phyloP scores from a whole-genome alignment of 768 basidiomycete genomes.

The Auricularia cornea region DNA sequence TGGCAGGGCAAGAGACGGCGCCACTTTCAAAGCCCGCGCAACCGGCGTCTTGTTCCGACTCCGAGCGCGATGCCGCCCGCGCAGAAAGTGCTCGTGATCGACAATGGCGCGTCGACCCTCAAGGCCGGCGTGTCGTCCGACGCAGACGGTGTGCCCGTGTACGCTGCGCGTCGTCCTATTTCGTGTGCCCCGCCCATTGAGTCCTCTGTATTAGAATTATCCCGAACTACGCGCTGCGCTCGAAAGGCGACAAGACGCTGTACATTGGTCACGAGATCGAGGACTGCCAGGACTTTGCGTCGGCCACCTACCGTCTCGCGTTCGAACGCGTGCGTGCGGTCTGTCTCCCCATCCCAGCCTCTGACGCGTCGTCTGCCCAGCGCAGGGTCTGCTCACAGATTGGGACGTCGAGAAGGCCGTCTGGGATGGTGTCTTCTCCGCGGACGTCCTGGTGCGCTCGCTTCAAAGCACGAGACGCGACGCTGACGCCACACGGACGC shows the following conservation, averaged over 20 bases:
- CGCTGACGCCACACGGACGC: conserved; percentile 1
- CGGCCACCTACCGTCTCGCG: conserved; percentile 73
- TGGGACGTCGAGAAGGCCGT: conserved; percentile 95
- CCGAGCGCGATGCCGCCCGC: too few species aligned
- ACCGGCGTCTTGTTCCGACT: too few species aligned
- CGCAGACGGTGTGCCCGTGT: conserved; percentile 10
- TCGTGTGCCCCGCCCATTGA: too few species aligned
- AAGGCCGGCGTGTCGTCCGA: conserved; percentile 55
- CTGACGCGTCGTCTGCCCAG: too few species aligned
- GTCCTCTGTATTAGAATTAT: conserved; percentile 47
- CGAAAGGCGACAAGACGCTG: conserved; percentile 71
- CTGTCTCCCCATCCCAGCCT: too few species aligned
- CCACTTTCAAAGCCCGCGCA: too few species aligned
- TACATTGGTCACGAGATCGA: conserved; percentile 84
- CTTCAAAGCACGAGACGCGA: conserved; percentile 41
- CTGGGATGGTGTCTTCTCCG: conserved; percentile 86
- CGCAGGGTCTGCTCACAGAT: conserved; percentile 82
- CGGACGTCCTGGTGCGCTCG: conserved; percentile 30
- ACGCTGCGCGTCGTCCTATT: too few species aligned
- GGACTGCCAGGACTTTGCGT: conserved; percentile 68
- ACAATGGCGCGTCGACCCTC: conserved; percentile 81
- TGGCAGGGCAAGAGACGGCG: not conserved
- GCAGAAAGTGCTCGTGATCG: conserved; percentile 60
- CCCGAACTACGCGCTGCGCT: conserved; percentile 75
- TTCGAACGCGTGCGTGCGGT: conserved; percentile 78